A percentile compares a stretch with the other conserved stretches of the same genome.
These are phyloP conservation scores for Heimioporus sp. DNA, from an alignment of 768 basidiomycete genomes.

Conservation along the genomic window DNA sequence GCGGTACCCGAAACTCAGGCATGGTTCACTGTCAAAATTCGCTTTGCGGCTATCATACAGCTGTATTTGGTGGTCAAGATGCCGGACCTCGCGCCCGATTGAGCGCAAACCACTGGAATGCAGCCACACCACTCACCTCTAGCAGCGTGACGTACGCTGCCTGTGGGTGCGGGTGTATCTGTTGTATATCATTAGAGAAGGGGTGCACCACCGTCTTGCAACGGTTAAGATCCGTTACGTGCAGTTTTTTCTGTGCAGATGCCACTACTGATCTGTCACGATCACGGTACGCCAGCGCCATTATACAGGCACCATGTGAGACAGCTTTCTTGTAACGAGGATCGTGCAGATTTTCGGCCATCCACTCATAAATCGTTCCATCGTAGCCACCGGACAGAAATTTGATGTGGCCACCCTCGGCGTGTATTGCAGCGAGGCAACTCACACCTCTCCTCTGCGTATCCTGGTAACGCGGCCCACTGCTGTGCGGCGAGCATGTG, in stretches of 20 bases:
- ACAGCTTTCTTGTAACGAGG: conserved; percentile 28
- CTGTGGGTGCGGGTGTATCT: conserved; percentile 48
- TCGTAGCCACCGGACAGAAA: conserved; percentile 53
- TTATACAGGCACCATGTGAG: conserved; percentile 28
- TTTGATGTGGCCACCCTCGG: conserved; percentile 26
- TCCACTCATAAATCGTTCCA: conserved; percentile 43
- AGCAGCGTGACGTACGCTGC: conserved; percentile 41
- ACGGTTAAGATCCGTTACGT: conserved; percentile 39
- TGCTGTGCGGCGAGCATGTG: conserved; percentile 32
- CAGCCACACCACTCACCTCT: conserved; percentile 39
- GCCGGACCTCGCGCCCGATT: conserved; percentile 39
- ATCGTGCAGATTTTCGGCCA: conserved; percentile 19
- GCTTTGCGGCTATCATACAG: conserved; percentile 45
- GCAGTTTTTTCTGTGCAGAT: conserved; percentile 34
- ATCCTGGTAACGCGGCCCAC: conserved; percentile 22
- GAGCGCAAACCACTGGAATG: conserved; percentile 8
- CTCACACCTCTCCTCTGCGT: conserved; percentile 35
- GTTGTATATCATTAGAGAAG: conserved; percentile 40
- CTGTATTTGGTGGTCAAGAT: conserved; percentile 48
- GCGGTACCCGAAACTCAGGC: conserved; percentile 45
- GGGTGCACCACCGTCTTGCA: conserved; percentile 25
- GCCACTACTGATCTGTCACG: conserved; percentile 35
- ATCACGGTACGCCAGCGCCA: conserved; percentile 40
- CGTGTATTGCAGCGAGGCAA: conserved; percentile 40
- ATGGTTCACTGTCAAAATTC: conserved; percentile 39